Evolutionary conservation across 768 basidiomycete genomes (phyloP).

Genomic region (Tephrocybe sp.): DNA sequence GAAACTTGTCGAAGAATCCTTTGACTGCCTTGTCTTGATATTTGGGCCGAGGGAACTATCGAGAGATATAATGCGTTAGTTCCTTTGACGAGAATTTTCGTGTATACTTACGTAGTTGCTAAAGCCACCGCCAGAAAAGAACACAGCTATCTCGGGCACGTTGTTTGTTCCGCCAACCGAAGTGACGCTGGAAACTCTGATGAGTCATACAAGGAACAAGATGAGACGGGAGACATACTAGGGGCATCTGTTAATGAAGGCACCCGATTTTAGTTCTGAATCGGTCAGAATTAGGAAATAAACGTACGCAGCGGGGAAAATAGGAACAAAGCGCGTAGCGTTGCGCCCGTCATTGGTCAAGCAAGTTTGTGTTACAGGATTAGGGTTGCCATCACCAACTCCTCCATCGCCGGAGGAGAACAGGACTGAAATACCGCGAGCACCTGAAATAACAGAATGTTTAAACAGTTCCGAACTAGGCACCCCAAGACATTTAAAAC

Average conservation of each 20-base stretch:
- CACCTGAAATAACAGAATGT: constrained; percentile 26
- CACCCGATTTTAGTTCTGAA: background rate
- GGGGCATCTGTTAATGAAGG: constrained; percentile 11
- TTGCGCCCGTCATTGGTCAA: constrained; percentile 49
- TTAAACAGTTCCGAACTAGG: background rate
- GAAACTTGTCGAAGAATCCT: constrained; percentile 24
- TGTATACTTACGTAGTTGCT: constrained; percentile 43
- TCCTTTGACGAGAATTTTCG: constrained; percentile 1
- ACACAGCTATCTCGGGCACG: constrained; percentile 46
- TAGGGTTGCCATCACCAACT: constrained; percentile 49
- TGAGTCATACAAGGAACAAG: background rate
- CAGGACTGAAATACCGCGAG: constrained; percentile 52
- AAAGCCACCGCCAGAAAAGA: constrained; percentile 61
- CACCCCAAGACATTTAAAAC: background rate
- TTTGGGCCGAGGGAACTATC: constrained; percentile 17
- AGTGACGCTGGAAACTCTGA: constrained; percentile 44
- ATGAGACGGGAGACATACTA: background rate
- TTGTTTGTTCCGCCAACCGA: constrained; percentile 53
- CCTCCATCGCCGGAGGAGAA: constrained; percentile 59
- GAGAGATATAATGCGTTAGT: too few relatives aligned
- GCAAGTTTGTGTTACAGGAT: constrained; percentile 45
- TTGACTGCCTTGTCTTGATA: constrained; percentile 38
- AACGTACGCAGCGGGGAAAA: constrained; percentile 52
- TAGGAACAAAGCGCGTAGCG: constrained; percentile 39
- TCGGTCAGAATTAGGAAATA: background rate